Evolutionary conservation across 495 filamentous ascomycete genomes (phyloP).

Genomic region (Penicillium ochrochloron): DNA sequence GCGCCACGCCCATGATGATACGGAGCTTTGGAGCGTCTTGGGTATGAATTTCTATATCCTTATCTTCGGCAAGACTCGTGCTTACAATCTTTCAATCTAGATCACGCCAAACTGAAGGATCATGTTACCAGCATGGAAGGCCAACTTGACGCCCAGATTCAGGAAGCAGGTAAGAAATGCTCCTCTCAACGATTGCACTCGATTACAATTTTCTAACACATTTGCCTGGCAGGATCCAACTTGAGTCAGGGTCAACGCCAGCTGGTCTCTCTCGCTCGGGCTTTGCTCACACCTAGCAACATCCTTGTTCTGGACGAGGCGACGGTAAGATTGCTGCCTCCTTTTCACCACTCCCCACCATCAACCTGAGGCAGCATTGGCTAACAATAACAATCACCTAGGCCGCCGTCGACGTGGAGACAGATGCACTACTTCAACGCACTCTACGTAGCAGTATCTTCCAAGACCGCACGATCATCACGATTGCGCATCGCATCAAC

Average conservation of each 20-base stretch:
- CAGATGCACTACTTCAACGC: conserved; percentile 77
- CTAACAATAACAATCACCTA: conserved; percentile 34
- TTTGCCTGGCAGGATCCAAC: conserved; percentile 57
- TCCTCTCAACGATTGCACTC: neutral
- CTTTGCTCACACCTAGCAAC: conserved; percentile 92
- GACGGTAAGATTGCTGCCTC: conserved; percentile 56
- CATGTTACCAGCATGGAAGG: conserved; percentile 88
- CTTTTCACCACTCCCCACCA: conserved; percentile 1
- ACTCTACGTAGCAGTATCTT: conserved; percentile 66
- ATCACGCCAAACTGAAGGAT: conserved; percentile 91
- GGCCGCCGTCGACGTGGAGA: conserved; percentile 95
- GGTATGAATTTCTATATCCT: conserved; percentile 58
- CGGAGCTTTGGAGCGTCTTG: conserved; percentile 95
- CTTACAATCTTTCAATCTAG: conserved; percentile 48
- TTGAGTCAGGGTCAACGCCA: conserved; percentile 75
- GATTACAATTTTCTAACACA: conserved; percentile 1
- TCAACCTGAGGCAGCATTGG: conserved; percentile 2
- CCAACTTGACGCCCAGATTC: conserved; percentile 83
- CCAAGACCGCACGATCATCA: conserved; percentile 92
- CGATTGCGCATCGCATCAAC: conserved; percentile 96
- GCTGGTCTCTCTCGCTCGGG: conserved; percentile 89
- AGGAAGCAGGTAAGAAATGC: conserved; percentile 82
- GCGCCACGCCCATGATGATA: conserved; percentile 93
- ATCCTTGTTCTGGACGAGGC: conserved; percentile 98
- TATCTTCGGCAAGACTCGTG: conserved; percentile 13